These are phyloP conservation scores for Clitopilus passeckerianus DNA, from an alignment of 768 basidiomycete genomes.

Conservation along the genomic window DNA sequence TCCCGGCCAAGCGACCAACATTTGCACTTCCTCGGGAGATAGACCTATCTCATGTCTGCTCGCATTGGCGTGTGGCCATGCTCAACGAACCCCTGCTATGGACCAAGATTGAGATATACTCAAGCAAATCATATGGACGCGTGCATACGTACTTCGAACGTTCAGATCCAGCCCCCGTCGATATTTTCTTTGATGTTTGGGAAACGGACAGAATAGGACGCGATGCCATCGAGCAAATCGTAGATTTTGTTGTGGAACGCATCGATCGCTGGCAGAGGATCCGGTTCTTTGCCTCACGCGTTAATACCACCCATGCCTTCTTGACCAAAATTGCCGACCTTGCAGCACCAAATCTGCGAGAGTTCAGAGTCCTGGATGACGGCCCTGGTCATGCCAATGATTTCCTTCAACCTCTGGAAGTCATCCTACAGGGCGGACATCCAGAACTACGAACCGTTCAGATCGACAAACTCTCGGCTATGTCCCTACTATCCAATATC, in stretches of 20 bases:
- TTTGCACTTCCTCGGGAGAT: slow-evolving; percentile 28
- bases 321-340: slow-evolving; percentile 14
- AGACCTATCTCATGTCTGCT: slow-evolving; percentile 36
- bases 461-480: slow-evolving; percentile 11
- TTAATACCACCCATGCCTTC: slow-evolving; percentile 17
- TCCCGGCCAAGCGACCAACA: slow-evolving; percentile 14
- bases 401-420: background rate
- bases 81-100: slow-evolving; percentile 32
- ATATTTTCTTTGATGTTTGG: slow-evolving; percentile 27
- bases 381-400: background rate
- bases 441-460: slow-evolving; percentile 6
- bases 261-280: slow-evolving; percentile 21
- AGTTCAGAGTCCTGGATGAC: slow-evolving; percentile 14
- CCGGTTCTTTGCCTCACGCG: slow-evolving; percentile 18
- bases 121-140: slow-evolving; percentile 17
- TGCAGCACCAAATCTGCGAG: slow-evolving; percentile 19
- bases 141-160: slow-evolving; percentile 23
- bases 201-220: slow-evolving; percentile 13
- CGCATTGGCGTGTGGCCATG: slow-evolving; percentile 32
- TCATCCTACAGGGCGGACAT: slow-evolving; percentile 8
- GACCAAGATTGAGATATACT: slow-evolving; percentile 28
- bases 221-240: slow-evolving; percentile 4
- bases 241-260: slow-evolving; percentile 14
- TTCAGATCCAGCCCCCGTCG: slow-evolving; percentile 21
- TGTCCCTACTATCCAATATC: slow-evolving; percentile 23